Evolutionary conservation across 306 rosid species (phyloP), one percentile per base, ranked within the genome.

Genomic region (Chamaecrista fasciculata): DNA sequence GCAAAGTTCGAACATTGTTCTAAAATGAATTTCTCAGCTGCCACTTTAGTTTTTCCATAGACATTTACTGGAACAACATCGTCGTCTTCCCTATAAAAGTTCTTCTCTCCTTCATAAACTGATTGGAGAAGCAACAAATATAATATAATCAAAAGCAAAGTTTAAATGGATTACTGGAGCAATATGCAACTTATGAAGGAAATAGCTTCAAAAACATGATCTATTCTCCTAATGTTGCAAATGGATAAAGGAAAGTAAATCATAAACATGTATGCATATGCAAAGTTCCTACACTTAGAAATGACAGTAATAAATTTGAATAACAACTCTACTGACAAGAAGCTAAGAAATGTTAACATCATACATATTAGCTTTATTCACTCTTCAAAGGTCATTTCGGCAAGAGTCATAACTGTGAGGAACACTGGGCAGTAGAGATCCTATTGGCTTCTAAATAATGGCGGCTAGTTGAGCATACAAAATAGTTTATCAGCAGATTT

Each of bases 51-150:
- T 81, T 86, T 88, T 40, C 98, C 98, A 79, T 94, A 90, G 43
- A 82, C 88, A 75, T 90, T 90, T 60, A 94, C 84, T 4, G 96
- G 96, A 67, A 82, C 29, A 40, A 82, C 68, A 78, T 69, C 69
- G 76, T 88, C 95, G 60, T 94, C 95, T 78, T 94, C 98, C 82
- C 84, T 82, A 82, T 88, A 94, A 77, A 94, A 94, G 77, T 92
- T 83, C 79, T 77, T 88, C 76, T 82, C 80, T 70, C 98, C 98
- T 80, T 90, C 92, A 82, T 94, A 88, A 85, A 94, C 97, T 90
- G 81, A 72, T 46, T 51, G 51, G 67, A 71, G 70, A 75, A 67
- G 69, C 61, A 78, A 63, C 55, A 72, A 59, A 68, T 46, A 70
- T 23, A 16, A 60, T 43, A 48, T 76, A 72, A 49, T 36, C 24